These are phyloP conservation scores for Papiliotrema nemorosa DNA, from an alignment of 1,284 basidiomycete species.

Conservation along the genomic window DNA sequence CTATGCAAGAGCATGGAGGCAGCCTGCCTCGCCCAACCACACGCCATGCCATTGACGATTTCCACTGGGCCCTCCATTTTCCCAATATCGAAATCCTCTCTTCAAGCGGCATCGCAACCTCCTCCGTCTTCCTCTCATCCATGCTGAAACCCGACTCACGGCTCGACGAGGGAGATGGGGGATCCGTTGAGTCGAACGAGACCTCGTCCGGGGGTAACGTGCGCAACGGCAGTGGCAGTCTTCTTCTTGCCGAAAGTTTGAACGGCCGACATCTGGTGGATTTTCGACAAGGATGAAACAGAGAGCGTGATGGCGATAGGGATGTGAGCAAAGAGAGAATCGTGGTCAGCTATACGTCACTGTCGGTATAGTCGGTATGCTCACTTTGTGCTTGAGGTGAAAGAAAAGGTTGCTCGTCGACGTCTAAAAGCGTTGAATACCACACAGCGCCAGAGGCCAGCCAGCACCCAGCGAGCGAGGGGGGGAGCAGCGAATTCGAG, in stretches of 20 bases:
- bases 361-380: background rate
- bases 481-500: too few relatives aligned
- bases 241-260: slow-evolving; percentile 99
- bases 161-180: slow-evolving; percentile 90
- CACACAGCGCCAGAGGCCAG: too few relatives aligned
- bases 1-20: too few relatives aligned
- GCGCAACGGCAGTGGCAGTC: slow-evolving; percentile 95
- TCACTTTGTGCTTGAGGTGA: slow-evolving; percentile 5
- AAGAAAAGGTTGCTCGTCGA: background rate
- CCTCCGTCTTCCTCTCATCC: too few relatives aligned
- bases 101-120: too few relatives aligned
- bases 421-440: too few relatives aligned
- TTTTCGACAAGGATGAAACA: background rate
- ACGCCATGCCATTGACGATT: too few relatives aligned
- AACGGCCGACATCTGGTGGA: slow-evolving; percentile 57
- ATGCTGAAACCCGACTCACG: slow-evolving; percentile 48
- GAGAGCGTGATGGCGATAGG: background rate
- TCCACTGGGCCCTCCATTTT: too few relatives aligned
- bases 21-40: too few relatives aligned
- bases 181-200: slow-evolving; percentile 96
- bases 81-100: too few relatives aligned
- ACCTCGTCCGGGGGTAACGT: slow-evolving; percentile 94
- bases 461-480: too few relatives aligned
- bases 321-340: slow-evolving; percentile 1
- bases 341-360: slow-evolving; percentile 1